These are phyloP conservation scores for Pleodorina starrii DNA, from an alignment of 139 green algal species.

Conservation along the genomic window DNA sequence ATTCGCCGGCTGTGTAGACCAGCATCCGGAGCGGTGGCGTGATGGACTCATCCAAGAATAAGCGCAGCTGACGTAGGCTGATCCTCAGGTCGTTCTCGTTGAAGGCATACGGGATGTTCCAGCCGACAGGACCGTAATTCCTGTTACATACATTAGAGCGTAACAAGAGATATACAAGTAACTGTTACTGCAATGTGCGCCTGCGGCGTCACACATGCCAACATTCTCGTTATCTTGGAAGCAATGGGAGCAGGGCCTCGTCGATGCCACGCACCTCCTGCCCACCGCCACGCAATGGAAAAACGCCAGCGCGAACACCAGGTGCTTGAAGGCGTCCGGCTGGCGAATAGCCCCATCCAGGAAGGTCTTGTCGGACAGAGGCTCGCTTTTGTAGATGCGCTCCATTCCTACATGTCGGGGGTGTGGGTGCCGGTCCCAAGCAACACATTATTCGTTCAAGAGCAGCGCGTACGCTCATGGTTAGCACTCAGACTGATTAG, in stretches of 20 bases:
- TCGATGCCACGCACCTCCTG: constrained; percentile 49
- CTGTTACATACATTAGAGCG: constrained; percentile 16
- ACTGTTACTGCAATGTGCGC: too few relatives aligned
- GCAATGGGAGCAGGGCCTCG: too few relatives aligned
- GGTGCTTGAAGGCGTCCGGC: constrained; percentile 69
- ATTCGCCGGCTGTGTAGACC: constrained; percentile 77
- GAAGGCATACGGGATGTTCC: constrained; percentile 89
- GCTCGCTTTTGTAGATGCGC: constrained; percentile 68
- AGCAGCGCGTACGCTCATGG: too few relatives aligned
- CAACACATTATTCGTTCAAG: too few relatives aligned
- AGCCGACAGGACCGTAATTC: constrained; percentile 83
- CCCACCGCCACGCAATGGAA: constrained; percentile 80
- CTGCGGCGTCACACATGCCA: too few relatives aligned
- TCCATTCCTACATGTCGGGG: constrained; percentile 42
- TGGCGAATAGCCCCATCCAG: constrained; percentile 66
- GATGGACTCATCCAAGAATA: constrained; percentile 83
- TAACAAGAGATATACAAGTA: too few relatives aligned
- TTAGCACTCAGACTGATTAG: too few relatives aligned
- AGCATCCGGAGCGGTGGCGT: constrained; percentile 71
- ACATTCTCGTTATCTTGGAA: too few relatives aligned
- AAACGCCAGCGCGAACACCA: constrained; percentile 80
- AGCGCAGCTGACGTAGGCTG: constrained; percentile 75
- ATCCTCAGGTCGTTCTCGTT: constrained; percentile 86
- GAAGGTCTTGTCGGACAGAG: constrained; percentile 66
- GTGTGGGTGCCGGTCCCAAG: too few relatives aligned